Evolutionary conservation across 176 grass and related monocot species (phyloP), one percentile per base, ranked within the genome.

Genomic region (Bothriochloa decipiens): DNA sequence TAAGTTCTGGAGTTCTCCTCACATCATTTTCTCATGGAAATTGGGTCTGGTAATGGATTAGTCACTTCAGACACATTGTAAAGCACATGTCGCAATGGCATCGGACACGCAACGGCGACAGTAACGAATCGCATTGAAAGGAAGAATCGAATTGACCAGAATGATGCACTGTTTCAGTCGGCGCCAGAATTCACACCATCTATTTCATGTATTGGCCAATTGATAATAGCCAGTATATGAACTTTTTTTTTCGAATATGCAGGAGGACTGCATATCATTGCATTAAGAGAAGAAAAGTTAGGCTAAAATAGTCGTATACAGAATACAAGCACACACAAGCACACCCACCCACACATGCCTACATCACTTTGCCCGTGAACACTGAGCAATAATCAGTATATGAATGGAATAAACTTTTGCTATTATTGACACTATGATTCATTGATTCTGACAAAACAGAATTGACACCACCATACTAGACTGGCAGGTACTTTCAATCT

Each of bases 371-470:
- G n/a, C n/a, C n/a, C n/a, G n/a, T n/a, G n/a, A n/a, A n/a, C n/a
- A n/a, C n/a, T n/a, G n/a, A n/a, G n/a, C n/a, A n/a, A n/a, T 32
- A 65, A 80, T 18, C 9, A 5, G 4, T 63, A 2, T 57, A 40
- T 73, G 57, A 66, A 47, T 46, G 12, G 55, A 82, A 82, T 73
- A 86, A 78, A 65, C 65, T 82, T 82, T 58, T 15, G 29, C 29
- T 32, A 32, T 32, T 47, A 45, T 1, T 14, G 42, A 20, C 69
- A 27, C 11, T 36, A 20, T 3, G 58, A 75, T 32, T 32, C 29
- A 32, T 32, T 32, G 29, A 32, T 68, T 89, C 36, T 88, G 28
- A 85, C 27, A 75, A 68, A 53, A 36, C 37, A 20, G 42, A 64
- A 70, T 52, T 29, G 29, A 70, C 28, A 75, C 70, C 70, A 78